Evolutionary conservation across 495 filamentous ascomycete species (phyloP), one percentile per base, ranked within the genome.

Genomic region (Podospora bellae-mahoneyi): DNA sequence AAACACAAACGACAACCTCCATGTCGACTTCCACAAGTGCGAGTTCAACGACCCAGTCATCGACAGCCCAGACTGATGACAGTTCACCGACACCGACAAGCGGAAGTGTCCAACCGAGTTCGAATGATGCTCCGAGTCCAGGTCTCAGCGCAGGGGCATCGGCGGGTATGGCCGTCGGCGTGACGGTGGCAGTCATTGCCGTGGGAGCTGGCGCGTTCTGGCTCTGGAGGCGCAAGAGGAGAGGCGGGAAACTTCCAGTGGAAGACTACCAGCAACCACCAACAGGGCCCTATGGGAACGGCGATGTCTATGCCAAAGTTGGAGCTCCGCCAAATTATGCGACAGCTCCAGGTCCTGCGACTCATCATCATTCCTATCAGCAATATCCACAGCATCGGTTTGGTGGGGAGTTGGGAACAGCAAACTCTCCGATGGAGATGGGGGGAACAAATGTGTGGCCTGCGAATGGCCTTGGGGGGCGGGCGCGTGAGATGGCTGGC

Each of bases 101-200:
- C 10, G 27, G 28, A 23, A 30, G 1, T 9, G 0, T 3, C 55
- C n/a, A 44, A 5, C 16, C 59, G 16, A n/a, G 9, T 20, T 39
- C 60, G 3, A 18, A 6, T n/a, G 15, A 19, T 3, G 34, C 48
- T 7, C 4, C 44, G 15, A 60, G 30, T 23, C 15, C 57, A 39
- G 59, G 65, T 7, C 65, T 67, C 44, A 67, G 65, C 58, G 59
- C 65, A 4, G 65, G 65, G 1, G 58, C 59, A 62, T 28, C 65
- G n/a, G 65, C 65, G n/a, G 65, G 65, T 1, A 67, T 62, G 23
- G 65, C 57, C 2, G n/a, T 67, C 58, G 65, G 65, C 6, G 39
- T 27, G 3, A 48, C 58, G 5, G 4, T 62, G 4, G 58, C 15
- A 1, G 65, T 67, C 0, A 18, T 67, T n/a, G 23, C 44, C 20